Percentiles rank a stretch among this genome's conserved stretches.
phyloP scores from a whole-genome alignment of 257 asterid genomes.

The Capsicum chinense region DNA sequence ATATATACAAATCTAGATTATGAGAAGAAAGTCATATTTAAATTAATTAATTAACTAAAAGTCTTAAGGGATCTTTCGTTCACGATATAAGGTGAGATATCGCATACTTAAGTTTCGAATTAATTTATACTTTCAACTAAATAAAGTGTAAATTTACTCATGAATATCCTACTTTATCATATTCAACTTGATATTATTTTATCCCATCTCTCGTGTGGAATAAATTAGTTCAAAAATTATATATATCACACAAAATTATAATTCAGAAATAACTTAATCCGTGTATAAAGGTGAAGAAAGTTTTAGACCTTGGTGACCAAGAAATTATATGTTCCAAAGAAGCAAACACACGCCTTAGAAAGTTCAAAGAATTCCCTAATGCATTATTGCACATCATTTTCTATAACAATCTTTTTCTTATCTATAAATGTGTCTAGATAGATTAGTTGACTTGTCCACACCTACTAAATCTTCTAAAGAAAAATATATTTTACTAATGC shows the following conservation, averaged over 20 bases:
- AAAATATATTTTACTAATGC: no score
- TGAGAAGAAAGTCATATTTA: not conserved
- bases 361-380: not conserved
- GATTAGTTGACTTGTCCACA: not conserved
- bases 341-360: not conserved
- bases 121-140: not conserved
- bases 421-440: not conserved
- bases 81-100: not conserved
- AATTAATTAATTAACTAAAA: not conserved
- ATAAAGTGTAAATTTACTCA: no score
- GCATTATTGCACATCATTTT: not conserved
- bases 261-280: no score
- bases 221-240: no score
- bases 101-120: not conserved
- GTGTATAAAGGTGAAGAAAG: not conserved
- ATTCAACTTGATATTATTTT: no score
- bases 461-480: no score
- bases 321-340: not conserved
- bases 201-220: no score
- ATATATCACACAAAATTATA: no score
- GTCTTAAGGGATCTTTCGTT: not conserved
- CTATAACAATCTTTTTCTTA: not conserved
- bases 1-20: not conserved
- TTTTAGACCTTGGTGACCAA: not conserved
- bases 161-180: no score